These are phyloP conservation scores for Colletotrichum chrysophilum DNA, from an alignment of 2,329 filamentous ascomycete genomes.

Conservation along the genomic window DNA sequence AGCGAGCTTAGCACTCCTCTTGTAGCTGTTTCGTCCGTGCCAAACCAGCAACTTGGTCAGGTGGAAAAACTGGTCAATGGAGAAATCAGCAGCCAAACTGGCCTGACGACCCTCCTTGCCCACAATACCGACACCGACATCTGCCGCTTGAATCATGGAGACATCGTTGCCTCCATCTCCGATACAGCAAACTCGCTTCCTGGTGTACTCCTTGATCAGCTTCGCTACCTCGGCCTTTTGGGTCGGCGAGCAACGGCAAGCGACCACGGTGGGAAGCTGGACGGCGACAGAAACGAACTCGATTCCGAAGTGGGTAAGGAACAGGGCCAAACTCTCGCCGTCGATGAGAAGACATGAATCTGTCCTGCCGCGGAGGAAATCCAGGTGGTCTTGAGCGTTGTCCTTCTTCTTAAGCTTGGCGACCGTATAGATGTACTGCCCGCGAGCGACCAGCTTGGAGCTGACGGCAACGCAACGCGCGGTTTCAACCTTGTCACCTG, in stretches of 20 bases:
- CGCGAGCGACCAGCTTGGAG: conserved; percentile 89
- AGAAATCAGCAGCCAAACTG: conserved; percentile 94
- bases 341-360: conserved; percentile 91
- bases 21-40: conserved; percentile 98
- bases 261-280: conserved; percentile 87
- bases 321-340: conserved; percentile 84
- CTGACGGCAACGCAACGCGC: conserved; percentile 95
- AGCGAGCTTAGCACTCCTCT: conserved; percentile 90
- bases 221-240: conserved; percentile 95
- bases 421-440: conserved; percentile 95
- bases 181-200: conserved; percentile 96
- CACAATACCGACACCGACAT: conserved; percentile 97
- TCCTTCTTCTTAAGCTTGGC: conserved; percentile 84
- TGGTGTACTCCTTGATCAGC: conserved; percentile 88
- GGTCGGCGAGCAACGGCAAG: conserved; percentile 94
- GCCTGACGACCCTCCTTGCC: conserved; percentile 97
- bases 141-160: conserved; percentile 98
- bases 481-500: conserved; percentile 97
- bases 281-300: conserved; percentile 92
- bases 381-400: conserved; percentile 84
- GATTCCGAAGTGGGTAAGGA: conserved; percentile 80
- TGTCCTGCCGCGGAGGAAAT: conserved; percentile 86
- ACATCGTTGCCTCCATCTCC: conserved; percentile 98
- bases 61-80: conserved; percentile 93
- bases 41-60: conserved; percentile 97